phyloP scores from a whole-genome alignment of 345 rosid genomes.

The Arabidopsis arenosa region DNA sequence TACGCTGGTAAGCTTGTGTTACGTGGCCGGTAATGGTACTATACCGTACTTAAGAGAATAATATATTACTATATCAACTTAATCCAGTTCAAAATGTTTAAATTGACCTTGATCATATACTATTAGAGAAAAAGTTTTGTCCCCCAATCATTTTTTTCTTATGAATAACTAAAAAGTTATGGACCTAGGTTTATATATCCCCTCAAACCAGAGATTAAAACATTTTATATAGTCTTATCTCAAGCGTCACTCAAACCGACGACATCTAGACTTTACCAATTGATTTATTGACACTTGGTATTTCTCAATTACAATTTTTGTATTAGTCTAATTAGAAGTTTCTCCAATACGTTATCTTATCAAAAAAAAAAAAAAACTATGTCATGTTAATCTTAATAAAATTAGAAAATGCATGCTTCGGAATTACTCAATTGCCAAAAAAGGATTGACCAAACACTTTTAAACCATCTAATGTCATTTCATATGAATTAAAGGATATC shows the following conservation, averaged over 20 bases:
- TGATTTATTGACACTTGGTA: no score
- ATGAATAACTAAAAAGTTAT: no score
- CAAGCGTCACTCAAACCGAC: no score
- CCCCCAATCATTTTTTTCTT: conserved; percentile 8
- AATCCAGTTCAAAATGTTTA: not conserved
- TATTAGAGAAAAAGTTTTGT: not conserved
- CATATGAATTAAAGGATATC: not conserved
- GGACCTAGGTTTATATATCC: no score
- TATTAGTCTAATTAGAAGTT: not conserved
- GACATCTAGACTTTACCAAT: no score
- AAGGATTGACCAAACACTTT: conserved; percentile 1
- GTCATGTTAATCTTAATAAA: not conserved
- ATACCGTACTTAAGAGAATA: conserved; percentile 36
- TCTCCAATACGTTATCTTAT: not conserved
- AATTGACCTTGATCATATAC: conserved; percentile 2
- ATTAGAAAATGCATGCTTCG: not conserved
- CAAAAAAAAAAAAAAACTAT: no score
- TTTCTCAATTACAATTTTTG: not conserved
- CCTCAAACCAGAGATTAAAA: no score
- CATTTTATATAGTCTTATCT: no score
- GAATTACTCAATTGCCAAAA: conserved; percentile 1
- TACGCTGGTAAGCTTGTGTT: conserved; percentile 26
- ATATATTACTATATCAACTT: conserved; percentile 19
- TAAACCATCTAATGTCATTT: not conserved
- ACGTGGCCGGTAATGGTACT: conserved; percentile 33